phyloP scores from a whole-genome alignment of 495 filamentous ascomycete species.

The Antarctomyces pellizariae region DNA sequence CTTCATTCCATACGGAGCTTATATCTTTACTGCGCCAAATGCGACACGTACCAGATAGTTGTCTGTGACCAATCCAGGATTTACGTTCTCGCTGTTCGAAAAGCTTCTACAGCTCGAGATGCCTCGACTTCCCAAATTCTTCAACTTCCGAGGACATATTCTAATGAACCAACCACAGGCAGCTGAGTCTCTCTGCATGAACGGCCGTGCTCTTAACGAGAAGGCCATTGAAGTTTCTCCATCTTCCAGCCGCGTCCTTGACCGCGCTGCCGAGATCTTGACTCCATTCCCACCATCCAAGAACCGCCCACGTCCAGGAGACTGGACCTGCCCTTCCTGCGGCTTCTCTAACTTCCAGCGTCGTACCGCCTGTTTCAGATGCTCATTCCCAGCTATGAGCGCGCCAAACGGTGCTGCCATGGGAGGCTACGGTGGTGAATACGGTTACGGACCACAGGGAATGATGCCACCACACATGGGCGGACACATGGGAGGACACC shows the following conservation, averaged over 20 bases:
- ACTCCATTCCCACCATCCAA: conserved; percentile 96
- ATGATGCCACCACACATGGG: conserved; percentile 61
- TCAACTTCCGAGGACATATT: conserved; percentile 13
- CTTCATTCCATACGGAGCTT: background rate
- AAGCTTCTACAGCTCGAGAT: conserved; percentile 6
- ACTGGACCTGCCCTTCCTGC: conserved; percentile 96
- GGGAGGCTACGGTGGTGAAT: conserved; percentile 48
- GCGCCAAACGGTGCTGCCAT: conserved; percentile 48
- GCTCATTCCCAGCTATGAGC: conserved; percentile 83
- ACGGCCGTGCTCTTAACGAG: conserved; percentile 88
- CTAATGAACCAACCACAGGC: conserved; percentile 33
- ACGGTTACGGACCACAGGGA: conserved; percentile 44
- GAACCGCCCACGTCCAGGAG: conserved; percentile 87
- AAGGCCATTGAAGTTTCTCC: conserved; percentile 97
- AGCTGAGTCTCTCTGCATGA: conserved; percentile 96
- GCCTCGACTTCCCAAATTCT: conserved; percentile 7
- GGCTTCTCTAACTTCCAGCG: conserved; percentile 91
- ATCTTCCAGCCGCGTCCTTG: conserved; percentile 82
- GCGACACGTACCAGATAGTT: conserved; percentile 8
- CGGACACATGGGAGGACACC: conserved; percentile 65
- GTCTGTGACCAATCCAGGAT: conserved; percentile 9
- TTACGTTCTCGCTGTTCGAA: conserved; percentile 10
- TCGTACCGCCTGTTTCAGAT: conserved; percentile 93
- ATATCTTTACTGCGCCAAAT: conserved; percentile 8
- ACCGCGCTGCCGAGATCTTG: conserved; percentile 82